Conservation (phyloP, 768 basidiomycete species). For the Amylocystis lapponica region DNA sequence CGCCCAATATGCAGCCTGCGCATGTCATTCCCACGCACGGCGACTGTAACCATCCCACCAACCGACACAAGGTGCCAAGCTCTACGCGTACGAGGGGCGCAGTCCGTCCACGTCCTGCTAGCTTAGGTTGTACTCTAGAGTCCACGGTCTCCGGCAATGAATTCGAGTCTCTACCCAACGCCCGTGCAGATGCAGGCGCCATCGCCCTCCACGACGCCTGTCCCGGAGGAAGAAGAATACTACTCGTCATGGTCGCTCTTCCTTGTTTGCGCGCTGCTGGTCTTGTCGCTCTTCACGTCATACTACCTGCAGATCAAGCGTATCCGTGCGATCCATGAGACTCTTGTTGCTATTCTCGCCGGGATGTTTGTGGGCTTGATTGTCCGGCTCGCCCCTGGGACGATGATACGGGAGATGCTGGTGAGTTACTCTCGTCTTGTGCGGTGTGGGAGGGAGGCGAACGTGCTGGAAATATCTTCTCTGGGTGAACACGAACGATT, state of each 20-base stretch:
- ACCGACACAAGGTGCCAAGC: too few species aligned
- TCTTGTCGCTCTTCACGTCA: conserved; percentile 91
- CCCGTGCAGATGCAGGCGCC: conserved; percentile 9
- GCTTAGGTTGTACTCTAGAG: too few species aligned
- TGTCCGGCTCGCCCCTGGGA: conserved; percentile 85
- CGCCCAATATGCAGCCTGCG: too few species aligned
- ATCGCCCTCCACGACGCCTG: conserved; percentile 13
- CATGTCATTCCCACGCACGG: too few species aligned
- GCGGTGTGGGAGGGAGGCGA: too few species aligned
- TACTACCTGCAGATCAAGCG: conserved; percentile 97
- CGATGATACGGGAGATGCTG: conserved; percentile 95
- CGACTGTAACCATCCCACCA: too few species aligned
- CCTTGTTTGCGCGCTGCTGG: conserved; percentile 86
- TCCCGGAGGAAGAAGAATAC: conserved; percentile 74
- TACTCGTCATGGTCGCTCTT: conserved; percentile 94
- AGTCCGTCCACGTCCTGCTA: too few species aligned
- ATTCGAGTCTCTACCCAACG: conserved; percentile 8
- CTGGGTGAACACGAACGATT: too few species aligned
- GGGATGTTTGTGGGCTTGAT: conserved; percentile 95
- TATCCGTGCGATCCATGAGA: conserved; percentile 95
- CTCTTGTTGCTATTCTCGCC: conserved; percentile 89
- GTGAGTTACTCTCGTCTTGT: too few species aligned
- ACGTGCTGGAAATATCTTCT: too few species aligned
- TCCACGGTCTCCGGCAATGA: conserved; percentile 6
- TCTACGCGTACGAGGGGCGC: too few species aligned